These are phyloP conservation scores for Boletus vermiculosoides DNA, from an alignment of 768 basidiomycete species.

Conservation along the genomic window DNA sequence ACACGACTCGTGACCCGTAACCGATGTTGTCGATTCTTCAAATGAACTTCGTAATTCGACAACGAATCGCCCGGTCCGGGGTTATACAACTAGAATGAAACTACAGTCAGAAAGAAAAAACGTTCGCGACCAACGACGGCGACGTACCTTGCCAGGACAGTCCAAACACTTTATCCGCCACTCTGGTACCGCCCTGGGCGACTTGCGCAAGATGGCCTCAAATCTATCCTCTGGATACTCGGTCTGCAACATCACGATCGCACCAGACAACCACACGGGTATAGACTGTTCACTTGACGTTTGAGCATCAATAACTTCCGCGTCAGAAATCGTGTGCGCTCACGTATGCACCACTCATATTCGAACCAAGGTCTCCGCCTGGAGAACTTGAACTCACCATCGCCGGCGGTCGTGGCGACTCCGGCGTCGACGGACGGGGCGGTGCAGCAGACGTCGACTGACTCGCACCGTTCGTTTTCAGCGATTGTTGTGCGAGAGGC, in stretches of 20 bases:
- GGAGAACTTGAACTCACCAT: slow-evolving; percentile 21
- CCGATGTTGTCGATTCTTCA: slow-evolving; percentile 82
- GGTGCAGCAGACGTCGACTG: slow-evolving; percentile 20
- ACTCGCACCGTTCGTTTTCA: slow-evolving; percentile 54
- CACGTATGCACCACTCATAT: slow-evolving; percentile 26
- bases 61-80: slow-evolving; percentile 86
- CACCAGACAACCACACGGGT: slow-evolving; percentile 69
- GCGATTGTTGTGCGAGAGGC: slow-evolving; percentile 63
- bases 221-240: slow-evolving; percentile 83
- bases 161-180: slow-evolving; percentile 92
- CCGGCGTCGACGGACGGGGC: slow-evolving; percentile 25
- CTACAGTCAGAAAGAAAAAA: not conserved
- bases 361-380: slow-evolving; percentile 8
- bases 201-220: slow-evolving; percentile 67
- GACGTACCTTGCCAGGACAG: slow-evolving; percentile 84
- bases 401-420: slow-evolving; percentile 19
- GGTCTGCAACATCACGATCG: slow-evolving; percentile 65
- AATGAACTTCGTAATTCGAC: slow-evolving; percentile 88
- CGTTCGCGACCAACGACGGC: not conserved
- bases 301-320: slow-evolving; percentile 34
- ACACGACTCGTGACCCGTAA: slow-evolving; percentile 69
- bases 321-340: slow-evolving; percentile 20
- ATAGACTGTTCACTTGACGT: slow-evolving; percentile 38
- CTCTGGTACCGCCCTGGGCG: slow-evolving; percentile 59
- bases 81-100: slow-evolving; percentile 67